A percentile compares a stretch with the other conserved stretches of the same genome.
Conservation (phyloP, 2,329 filamentous ascomycete genomes). For the Phyllosticta citrichinensis region DNA sequence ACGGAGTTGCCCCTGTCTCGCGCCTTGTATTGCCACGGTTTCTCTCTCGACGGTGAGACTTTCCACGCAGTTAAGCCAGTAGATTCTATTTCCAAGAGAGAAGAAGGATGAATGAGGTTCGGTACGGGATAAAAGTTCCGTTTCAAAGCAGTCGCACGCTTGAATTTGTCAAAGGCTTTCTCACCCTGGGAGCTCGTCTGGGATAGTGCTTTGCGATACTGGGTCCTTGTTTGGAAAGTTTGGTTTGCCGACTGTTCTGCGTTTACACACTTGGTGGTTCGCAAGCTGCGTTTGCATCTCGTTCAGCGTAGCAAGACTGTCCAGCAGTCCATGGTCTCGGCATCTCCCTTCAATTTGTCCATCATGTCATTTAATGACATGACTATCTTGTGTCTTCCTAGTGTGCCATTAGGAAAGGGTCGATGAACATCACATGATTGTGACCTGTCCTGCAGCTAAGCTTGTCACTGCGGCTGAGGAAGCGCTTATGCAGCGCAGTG, state of each 20-base stretch:
- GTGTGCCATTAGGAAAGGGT: not conserved
- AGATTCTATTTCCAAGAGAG: not conserved
- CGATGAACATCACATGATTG: not conserved
- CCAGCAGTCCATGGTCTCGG: no score
- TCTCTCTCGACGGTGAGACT: not conserved
- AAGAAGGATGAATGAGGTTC: not conserved
- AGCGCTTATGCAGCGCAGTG: conserved; percentile 7
- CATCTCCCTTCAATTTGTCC: no score
- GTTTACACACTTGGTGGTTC: no score
- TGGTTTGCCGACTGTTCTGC: no score
- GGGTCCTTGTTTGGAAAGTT: no score
- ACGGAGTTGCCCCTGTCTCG: not conserved
- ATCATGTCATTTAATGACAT: not conserved
- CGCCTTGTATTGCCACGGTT: not conserved
- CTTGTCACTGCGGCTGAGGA: not conserved
- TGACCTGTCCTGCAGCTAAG: not conserved
- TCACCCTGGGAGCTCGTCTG: no score
- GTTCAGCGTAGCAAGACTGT: no score
- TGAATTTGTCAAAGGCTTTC: no score
- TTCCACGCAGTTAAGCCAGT: not conserved
- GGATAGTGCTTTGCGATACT: no score
- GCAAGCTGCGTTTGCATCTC: no score
- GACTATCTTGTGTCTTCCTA: not conserved
- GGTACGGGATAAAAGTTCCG: not conserved
- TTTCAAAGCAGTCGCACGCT: no score